Percentiles rank a stretch among this genome's conserved stretches.
Evolutionary conservation across 306 rosid species (phyloP).

Genomic region (Argentina anserina): DNA sequence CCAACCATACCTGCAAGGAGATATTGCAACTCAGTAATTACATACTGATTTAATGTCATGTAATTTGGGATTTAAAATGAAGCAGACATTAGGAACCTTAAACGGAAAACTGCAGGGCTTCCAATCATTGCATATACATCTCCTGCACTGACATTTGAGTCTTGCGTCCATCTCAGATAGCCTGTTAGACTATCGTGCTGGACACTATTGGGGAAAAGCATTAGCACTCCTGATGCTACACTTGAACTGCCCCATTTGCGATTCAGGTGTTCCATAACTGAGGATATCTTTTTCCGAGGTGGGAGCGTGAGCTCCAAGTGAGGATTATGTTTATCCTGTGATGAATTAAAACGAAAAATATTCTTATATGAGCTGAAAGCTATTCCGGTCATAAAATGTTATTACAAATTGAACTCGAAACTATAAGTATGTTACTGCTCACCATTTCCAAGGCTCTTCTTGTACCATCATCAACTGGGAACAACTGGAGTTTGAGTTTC

Average conservation of each 20-base stretch:
- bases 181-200: constrained; percentile 61
- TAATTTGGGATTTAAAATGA: background rate
- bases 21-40: constrained; percentile 16
- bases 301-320: constrained; percentile 91
- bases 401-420: background rate
- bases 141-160: constrained; percentile 71
- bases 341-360: background rate
- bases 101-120: constrained; percentile 74
- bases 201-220: constrained; percentile 71
- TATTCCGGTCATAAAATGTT: constrained; percentile 13
- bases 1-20: constrained; percentile 92
- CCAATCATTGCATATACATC: constrained; percentile 74
- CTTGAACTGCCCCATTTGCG: constrained; percentile 96
- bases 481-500: constrained; percentile 89
- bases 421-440: constrained; percentile 27
- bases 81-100: constrained; percentile 51
- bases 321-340: constrained; percentile 91
- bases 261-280: constrained; percentile 86
- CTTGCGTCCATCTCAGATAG: constrained; percentile 77
- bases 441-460: constrained; percentile 93
- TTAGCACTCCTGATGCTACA: constrained; percentile 77
- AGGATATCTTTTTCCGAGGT: constrained; percentile 85
- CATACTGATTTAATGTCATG: background rate
- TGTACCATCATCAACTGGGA: constrained; percentile 87
- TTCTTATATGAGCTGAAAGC: constrained; percentile 17